Evolutionary conservation across 2,329 filamentous ascomycete genomes (phyloP), one percentile per base, ranked within the genome.

Genomic region (Shiraia sp.): DNA sequence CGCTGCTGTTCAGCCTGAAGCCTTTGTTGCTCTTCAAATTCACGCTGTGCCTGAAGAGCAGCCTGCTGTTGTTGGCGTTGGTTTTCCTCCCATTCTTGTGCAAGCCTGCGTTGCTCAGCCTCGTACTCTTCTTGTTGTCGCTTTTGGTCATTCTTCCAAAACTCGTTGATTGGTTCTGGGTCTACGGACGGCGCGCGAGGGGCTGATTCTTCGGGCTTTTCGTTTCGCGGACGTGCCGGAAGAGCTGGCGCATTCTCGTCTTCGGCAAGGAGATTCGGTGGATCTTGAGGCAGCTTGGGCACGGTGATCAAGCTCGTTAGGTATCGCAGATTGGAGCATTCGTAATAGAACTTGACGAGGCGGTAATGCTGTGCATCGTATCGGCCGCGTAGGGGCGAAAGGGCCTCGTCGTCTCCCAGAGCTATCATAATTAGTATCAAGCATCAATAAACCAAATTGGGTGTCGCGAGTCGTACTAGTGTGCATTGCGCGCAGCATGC

Each of bases 401-500:
- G 79, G 6, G 90, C 92, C 46, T 96, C 93, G 51, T 95, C 88
- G 60, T 99, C 93, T 41, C 93, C 92, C 10, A 93, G 93, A 32
- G 90, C 87, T 87, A 44, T 27, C 36, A 17, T 24, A 34, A 40
- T 59, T 53, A 59, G 51, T 22, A 22, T 22, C 4, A 22, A 8
- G 8, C 19, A 22, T 22, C 19, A 22, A 22, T 8, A 22, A 8
- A 8, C 19, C 8, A 22, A 14, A 25, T 30, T 13, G 14, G 12
- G 12, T 23, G 32, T 15, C 31, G 23, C 1, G 13, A 38, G 16
- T 74, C 85, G 65, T 76, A 91, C 88, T 90, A 2, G 88, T 92
- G 69, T 99, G 92, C 91, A 99, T 96, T 12, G 93, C 93, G 41
- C 93, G 83, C 49, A 99, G 74, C 93, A 99, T 99, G 86, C 93